Evolutionary conservation across 768 basidiomycete species (phyloP).

Genomic region (Mycena amicta): DNA sequence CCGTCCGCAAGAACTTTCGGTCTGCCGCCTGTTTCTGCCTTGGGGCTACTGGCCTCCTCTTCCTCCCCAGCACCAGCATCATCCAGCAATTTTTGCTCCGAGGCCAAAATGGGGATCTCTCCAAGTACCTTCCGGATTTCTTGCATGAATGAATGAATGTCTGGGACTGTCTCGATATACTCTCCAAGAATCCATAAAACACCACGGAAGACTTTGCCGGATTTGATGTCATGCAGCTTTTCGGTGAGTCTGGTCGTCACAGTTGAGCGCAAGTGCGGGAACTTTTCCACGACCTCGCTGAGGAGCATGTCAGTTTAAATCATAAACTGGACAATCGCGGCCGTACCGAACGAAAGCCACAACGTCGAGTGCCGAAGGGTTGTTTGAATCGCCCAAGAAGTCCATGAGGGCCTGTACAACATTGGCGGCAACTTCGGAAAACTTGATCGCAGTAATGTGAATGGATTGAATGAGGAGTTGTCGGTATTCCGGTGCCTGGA

Average conservation of each 20-base stretch:
- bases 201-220: constrained; percentile 95
- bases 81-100: constrained; percentile 82
- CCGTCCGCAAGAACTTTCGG: constrained; percentile 92
- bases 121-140: constrained; percentile 87
- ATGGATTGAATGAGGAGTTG: constrained; percentile 97
- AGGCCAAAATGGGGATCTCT: constrained; percentile 96
- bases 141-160: constrained; percentile 72
- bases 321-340: too few relatives aligned
- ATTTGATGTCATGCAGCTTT: constrained; percentile 91
- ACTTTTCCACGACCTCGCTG: constrained; percentile 96
- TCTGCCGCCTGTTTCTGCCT: constrained; percentile 53
- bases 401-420: constrained; percentile 94
- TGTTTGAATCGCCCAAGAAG: constrained; percentile 92
- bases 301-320: background rate
- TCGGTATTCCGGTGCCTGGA: constrained; percentile 88
- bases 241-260: constrained; percentile 58
- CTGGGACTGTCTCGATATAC: constrained; percentile 70
- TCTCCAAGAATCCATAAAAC: constrained; percentile 99
- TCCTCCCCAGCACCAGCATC: constrained; percentile 62
- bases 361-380: constrained; percentile 93
- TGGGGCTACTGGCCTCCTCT: constrained; percentile 49
- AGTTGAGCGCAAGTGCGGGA: constrained; percentile 79
- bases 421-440: constrained; percentile 94
- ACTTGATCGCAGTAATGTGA: constrained; percentile 93
- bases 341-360: constrained; percentile 65